A percentile compares a stretch with the other conserved stretches of the same genome.
Conservation (phyloP, 192 early-diverging fungal species). For the Coemansia umbellata region DNA sequence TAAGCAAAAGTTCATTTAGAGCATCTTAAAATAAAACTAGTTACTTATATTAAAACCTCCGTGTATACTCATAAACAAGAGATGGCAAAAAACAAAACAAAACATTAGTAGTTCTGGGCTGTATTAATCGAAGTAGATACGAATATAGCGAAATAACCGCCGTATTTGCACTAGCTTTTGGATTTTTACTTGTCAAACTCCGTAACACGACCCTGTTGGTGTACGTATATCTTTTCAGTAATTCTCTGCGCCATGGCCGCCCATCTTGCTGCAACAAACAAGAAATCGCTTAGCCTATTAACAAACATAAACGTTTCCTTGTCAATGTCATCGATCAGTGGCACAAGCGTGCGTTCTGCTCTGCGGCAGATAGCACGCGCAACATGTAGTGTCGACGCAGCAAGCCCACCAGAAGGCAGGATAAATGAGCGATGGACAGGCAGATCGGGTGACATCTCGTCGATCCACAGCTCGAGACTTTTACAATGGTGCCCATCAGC, state of each 20-base stretch:
- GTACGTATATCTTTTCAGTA: constrained; percentile 72
- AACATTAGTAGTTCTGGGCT: no score
- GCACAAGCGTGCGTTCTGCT: constrained; percentile 79
- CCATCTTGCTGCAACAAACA: constrained; percentile 86
- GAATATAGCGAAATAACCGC: constrained; percentile 3
- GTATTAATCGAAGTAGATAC: background rate
- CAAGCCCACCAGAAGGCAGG: constrained; percentile 84
- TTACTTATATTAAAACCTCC: no score
- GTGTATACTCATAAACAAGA: no score
- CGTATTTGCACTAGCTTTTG: background rate
- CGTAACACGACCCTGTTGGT: constrained; percentile 29
- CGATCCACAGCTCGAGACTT: constrained; percentile 83
- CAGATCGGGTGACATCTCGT: constrained; percentile 64
- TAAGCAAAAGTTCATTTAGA: no score
- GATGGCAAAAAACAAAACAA: no score
- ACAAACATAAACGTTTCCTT: constrained; percentile 31
- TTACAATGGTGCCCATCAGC: constrained; percentile 55
- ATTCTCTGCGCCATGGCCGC: constrained; percentile 68
- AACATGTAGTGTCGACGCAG: constrained; percentile 78
- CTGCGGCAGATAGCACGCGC: constrained; percentile 79
- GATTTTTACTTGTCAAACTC: constrained; percentile 39
- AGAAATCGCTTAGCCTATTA: constrained; percentile 74
- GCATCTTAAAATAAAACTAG: no score
- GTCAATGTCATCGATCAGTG: constrained; percentile 56
- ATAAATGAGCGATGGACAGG: constrained; percentile 82